phyloP scores from a whole-genome alignment of 208 protist genomes.

The Acanthamoeba lenticulata region DNA sequence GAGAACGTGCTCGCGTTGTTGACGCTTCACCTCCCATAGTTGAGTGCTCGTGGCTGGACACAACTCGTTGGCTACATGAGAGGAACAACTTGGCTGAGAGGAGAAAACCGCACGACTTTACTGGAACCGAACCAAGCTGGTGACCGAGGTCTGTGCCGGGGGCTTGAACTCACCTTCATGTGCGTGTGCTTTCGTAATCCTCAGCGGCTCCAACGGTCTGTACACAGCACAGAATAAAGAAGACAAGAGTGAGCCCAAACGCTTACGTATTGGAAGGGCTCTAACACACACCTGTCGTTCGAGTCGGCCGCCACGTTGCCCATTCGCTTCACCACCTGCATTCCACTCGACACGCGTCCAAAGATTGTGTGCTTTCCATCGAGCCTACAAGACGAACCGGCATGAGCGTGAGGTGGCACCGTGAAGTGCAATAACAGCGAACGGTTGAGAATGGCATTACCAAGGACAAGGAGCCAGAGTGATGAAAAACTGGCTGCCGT shows the following conservation, averaged over 20 bases:
- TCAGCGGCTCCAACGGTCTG: conserved; percentile 15
- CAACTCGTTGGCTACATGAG: too few relatives aligned
- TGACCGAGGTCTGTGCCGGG: background rate
- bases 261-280: background rate
- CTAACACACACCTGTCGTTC: background rate
- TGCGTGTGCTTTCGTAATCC: background rate
- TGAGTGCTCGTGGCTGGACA: too few relatives aligned
- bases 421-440: background rate
- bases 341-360: conserved; percentile 28
- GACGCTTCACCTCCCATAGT: too few relatives aligned
- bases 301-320: conserved; percentile 1
- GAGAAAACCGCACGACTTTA: background rate
- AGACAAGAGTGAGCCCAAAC: background rate
- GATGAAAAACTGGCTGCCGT: conserved; percentile 91
- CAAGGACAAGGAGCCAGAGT: conserved; percentile 70
- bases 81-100: too few relatives aligned
- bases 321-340: conserved; percentile 58
- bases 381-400: background rate
- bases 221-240: too few relatives aligned
- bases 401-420: background rate
- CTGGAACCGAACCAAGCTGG: background rate
- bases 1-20: background rate
- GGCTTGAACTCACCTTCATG: conserved; percentile 24
- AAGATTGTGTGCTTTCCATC: conserved; percentile 68
- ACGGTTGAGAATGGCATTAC: too few relatives aligned